These are phyloP conservation scores for Salix arbutifolia DNA, from an alignment of 345 rosid genomes.

Conservation along the genomic window DNA sequence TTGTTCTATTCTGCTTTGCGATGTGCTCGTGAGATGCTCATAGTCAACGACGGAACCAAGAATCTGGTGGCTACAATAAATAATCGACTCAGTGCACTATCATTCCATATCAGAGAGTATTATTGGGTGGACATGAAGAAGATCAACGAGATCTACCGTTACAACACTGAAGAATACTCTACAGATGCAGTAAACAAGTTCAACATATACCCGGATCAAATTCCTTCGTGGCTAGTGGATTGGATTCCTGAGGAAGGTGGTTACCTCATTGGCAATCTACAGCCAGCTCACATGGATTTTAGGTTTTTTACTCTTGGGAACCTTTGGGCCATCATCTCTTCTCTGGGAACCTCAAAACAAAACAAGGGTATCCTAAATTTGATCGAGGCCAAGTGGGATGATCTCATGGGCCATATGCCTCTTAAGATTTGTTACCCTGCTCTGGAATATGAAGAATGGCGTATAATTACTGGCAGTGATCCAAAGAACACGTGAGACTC, in stretches of 20 bases:
- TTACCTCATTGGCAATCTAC: conserved; percentile 79
- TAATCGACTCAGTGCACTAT: conserved; percentile 78
- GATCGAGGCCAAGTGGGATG: conserved; percentile 76
- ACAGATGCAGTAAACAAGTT: conserved; percentile 83
- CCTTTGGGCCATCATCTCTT: conserved; percentile 59
- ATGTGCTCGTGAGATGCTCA: conserved; percentile 84
- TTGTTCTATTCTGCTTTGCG: conserved; percentile 86
- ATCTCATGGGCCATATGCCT: conserved; percentile 83
- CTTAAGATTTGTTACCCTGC: conserved; percentile 88
- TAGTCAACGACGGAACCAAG: conserved; percentile 72
- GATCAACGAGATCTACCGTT: conserved; percentile 89
- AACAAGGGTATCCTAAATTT: conserved; percentile 46
- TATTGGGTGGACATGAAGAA: conserved; percentile 84
- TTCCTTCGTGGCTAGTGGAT: conserved; percentile 83
- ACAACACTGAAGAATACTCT: conserved; percentile 92
- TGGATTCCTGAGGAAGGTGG: conserved; percentile 83
- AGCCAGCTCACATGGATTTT: conserved; percentile 96
- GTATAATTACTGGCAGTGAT: conserved; percentile 83
- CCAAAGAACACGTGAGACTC: conserved; percentile 77
- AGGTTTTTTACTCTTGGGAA: conserved; percentile 86
- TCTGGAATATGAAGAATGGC: conserved; percentile 82
- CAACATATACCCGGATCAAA: conserved; percentile 92
- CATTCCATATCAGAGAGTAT: conserved; percentile 87
- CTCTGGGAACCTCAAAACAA: conserved; percentile 26
- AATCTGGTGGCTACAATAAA: conserved; percentile 78